Evolutionary conservation across 2,329 filamentous ascomycete genomes (phyloP).

Genomic region (Ophiosphaerella herpotricha): DNA sequence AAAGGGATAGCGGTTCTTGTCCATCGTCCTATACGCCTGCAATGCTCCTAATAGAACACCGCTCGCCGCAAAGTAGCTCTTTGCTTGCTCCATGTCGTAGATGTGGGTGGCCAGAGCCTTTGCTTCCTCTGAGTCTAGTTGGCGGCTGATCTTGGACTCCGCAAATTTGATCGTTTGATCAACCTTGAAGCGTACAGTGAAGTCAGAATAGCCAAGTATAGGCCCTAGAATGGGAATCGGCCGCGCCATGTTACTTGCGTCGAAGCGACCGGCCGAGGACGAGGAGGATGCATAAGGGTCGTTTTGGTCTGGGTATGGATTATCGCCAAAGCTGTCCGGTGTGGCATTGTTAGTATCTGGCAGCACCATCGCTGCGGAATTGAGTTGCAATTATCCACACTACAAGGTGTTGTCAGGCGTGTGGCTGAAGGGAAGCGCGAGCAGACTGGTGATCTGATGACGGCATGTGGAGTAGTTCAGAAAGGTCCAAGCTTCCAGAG

Average conservation of each 20-base stretch:
- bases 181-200: slow-evolving; percentile 32
- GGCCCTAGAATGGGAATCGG: slow-evolving; percentile 42
- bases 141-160: slow-evolving; percentile 42
- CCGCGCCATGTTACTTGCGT: slow-evolving; percentile 44
- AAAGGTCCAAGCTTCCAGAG: slow-evolving; percentile 11
- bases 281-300: slow-evolving; percentile 41
- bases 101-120: slow-evolving; percentile 50
- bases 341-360: slow-evolving; percentile 41
- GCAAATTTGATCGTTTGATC: slow-evolving; percentile 39
- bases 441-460: slow-evolving; percentile 28
- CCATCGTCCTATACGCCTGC: slow-evolving; percentile 42
- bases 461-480: slow-evolving; percentile 22
- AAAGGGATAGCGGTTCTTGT: slow-evolving; percentile 49
- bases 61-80: slow-evolving; percentile 45
- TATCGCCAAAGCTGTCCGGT: slow-evolving; percentile 38
- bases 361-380: slow-evolving; percentile 45
- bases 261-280: slow-evolving; percentile 32
- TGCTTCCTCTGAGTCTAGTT: slow-evolving; percentile 47
- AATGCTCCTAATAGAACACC: slow-evolving; percentile 40
- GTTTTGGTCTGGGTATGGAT: slow-evolving; percentile 40
- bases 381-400: slow-evolving; percentile 15
- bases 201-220: slow-evolving; percentile 34
- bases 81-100: slow-evolving; percentile 44
- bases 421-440: slow-evolving; percentile 7
- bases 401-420: slow-evolving; percentile 39